A percentile compares a stretch with the other conserved stretches of the same genome.
Evolutionary conservation across 1,284 basidiomycete species (phyloP).

Genomic region (Leccinum huronense): DNA sequence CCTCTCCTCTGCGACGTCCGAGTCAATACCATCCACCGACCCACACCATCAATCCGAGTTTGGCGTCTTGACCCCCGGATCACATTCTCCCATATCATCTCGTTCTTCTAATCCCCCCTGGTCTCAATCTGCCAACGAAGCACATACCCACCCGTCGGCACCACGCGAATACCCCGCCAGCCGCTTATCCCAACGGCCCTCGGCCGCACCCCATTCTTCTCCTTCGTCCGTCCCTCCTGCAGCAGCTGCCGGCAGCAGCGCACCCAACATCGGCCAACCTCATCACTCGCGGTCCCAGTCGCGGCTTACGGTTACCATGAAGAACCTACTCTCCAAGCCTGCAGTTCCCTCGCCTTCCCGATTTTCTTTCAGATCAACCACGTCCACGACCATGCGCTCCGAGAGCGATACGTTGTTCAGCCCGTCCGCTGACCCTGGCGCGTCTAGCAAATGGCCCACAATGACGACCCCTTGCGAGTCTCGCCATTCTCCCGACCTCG

Average conservation of each 20-base stretch:
- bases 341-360: constrained; percentile 23
- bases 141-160: constrained; percentile 18
- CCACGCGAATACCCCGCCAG: background rate
- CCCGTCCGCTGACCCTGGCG: constrained; percentile 14
- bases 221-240: background rate
- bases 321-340: constrained; percentile 29
- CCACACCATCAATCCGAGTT: constrained; percentile 22
- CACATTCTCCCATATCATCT: constrained; percentile 22
- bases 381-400: constrained; percentile 4
- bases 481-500: constrained; percentile 23
- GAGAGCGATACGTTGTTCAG: constrained; percentile 15
- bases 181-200: constrained; percentile 15
- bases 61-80: constrained; percentile 11
- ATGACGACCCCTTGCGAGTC: constrained; percentile 18
- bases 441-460: constrained; percentile 15
- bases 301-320: constrained; percentile 29
- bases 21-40: constrained; percentile 20
- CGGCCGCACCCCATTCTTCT: constrained; percentile 14
- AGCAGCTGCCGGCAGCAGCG: background rate
- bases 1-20: constrained; percentile 31
- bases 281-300: constrained; percentile 20
- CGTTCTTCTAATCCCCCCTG: constrained; percentile 17
- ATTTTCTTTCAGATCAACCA: constrained; percentile 23
- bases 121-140: constrained; percentile 20
- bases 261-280: background rate